Evolutionary conservation across 768 basidiomycete species (phyloP).

Genomic region (Amanita pallidorosea): DNA sequence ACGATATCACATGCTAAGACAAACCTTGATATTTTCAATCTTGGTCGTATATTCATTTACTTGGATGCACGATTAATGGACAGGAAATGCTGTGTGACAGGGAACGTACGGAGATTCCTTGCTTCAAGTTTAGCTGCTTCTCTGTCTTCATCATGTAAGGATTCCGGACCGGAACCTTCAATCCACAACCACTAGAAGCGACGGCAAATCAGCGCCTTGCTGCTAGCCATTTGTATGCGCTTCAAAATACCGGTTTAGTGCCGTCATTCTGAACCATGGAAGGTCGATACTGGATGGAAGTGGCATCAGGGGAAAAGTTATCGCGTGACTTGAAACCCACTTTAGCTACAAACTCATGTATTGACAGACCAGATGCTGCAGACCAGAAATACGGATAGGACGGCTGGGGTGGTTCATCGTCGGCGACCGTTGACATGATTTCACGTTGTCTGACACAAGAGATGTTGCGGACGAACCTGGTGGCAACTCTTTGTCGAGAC

Average conservation of each 20-base stretch:
- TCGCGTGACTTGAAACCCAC: constrained; percentile 15
- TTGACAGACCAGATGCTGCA: constrained; percentile 24
- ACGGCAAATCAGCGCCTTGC: background rate
- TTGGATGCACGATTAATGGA: constrained; percentile 13
- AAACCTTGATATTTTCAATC: constrained; percentile 52
- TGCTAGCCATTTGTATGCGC: background rate
- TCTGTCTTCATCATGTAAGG: background rate
- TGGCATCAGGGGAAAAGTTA: background rate
- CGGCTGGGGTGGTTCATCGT: constrained; percentile 27
- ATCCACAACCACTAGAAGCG: constrained; percentile 60
- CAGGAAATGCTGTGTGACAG: background rate
- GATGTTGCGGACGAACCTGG: background rate
- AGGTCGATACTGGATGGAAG: constrained; percentile 46
- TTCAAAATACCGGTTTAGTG: constrained; percentile 45
- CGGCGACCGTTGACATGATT: constrained; percentile 15
- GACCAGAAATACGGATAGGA: constrained; percentile 46
- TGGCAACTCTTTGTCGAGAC: background rate
- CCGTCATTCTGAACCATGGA: constrained; percentile 76
- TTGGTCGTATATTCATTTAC: constrained; percentile 48
- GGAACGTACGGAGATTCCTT: constrained; percentile 26
- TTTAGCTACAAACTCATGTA: constrained; percentile 48
- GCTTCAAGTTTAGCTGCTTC: constrained; percentile 37
- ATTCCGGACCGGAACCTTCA: constrained; percentile 12
- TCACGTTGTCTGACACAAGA: background rate
- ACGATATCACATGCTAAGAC: background rate